These are phyloP conservation scores for Pythium angustatum DNA, from an alignment of 352 stramenopile genomes.

Conservation along the genomic window DNA sequence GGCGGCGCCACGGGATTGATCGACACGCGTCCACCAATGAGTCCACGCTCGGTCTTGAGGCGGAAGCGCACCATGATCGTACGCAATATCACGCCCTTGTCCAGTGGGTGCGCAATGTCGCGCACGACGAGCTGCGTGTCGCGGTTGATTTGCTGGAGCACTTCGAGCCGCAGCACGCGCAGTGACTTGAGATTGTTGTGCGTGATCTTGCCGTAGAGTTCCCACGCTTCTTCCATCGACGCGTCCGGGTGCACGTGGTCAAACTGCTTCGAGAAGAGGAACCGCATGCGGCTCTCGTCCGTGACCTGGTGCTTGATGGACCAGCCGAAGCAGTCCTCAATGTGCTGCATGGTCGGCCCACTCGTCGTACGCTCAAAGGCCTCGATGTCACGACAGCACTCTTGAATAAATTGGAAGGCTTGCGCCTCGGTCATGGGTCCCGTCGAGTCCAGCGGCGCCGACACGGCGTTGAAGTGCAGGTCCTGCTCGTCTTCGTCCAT, in stretches of 20 bases:
- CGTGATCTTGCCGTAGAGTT: slow-evolving; percentile 33
- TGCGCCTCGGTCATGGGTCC: slow-evolving; percentile 32
- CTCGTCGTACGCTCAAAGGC: slow-evolving; percentile 26
- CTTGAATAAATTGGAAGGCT: slow-evolving; percentile 34
- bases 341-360: slow-evolving; percentile 11
- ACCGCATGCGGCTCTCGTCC: slow-evolving; percentile 34
- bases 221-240: slow-evolving; percentile 34
- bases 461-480: slow-evolving; percentile 21
- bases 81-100: slow-evolving; percentile 41
- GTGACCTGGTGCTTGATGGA: slow-evolving; percentile 36
- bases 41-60: slow-evolving; percentile 35
- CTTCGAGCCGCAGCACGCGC: slow-evolving; percentile 42
- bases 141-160: slow-evolving; percentile 43
- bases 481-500: slow-evolving; percentile 29
- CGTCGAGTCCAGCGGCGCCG: slow-evolving; percentile 8
- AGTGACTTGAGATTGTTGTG: slow-evolving; percentile 39
- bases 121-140: slow-evolving; percentile 40
- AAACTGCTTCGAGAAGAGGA: slow-evolving; percentile 41
- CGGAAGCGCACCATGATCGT: slow-evolving; percentile 45
- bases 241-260: slow-evolving; percentile 30
- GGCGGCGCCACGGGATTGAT: slow-evolving; percentile 34
- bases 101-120: slow-evolving; percentile 43
- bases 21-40: slow-evolving; percentile 37
- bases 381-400: slow-evolving; percentile 33
- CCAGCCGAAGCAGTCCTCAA: slow-evolving; percentile 41